Percentiles rank a stretch among this genome's conserved stretches.
phyloP scores from a whole-genome alignment of 169 alveolate species.

The Perkinsus marinus region DNA sequence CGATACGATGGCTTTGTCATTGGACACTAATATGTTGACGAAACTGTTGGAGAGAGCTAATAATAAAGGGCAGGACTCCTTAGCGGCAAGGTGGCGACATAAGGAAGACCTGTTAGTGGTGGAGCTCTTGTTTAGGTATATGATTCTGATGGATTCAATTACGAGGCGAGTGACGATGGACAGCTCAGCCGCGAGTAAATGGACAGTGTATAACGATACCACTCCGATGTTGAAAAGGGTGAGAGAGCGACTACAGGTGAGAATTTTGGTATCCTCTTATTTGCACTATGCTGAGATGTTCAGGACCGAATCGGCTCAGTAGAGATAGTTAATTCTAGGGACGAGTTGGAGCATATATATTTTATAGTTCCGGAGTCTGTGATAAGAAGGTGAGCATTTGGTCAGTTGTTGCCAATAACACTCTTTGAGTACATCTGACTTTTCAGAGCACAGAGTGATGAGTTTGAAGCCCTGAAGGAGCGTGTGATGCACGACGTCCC shows the following conservation, averaged over 20 bases:
- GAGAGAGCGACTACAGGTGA: background rate
- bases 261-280: too few relatives aligned
- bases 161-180: background rate
- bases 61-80: background rate
- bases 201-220: background rate
- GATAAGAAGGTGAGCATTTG: background rate
- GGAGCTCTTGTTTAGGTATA: background rate
- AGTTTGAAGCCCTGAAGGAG: background rate
- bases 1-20: background rate
- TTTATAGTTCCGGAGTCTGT: background rate
- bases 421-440: background rate
- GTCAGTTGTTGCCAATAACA: background rate
- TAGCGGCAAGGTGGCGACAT: background rate
- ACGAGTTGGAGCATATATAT: background rate
- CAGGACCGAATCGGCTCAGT: background rate
- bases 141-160: background rate
- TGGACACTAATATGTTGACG: background rate
- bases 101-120: background rate
- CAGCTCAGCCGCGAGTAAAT: background rate
- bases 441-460: background rate
- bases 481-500: background rate
- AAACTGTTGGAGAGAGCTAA: background rate
- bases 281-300: background rate
- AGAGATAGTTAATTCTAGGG: background rate
- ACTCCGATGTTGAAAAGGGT: background rate